Evolutionary conservation across 306 rosid genomes (phyloP), one percentile per base, ranked within the genome.

Genomic region (Vachellia collinsii): DNA sequence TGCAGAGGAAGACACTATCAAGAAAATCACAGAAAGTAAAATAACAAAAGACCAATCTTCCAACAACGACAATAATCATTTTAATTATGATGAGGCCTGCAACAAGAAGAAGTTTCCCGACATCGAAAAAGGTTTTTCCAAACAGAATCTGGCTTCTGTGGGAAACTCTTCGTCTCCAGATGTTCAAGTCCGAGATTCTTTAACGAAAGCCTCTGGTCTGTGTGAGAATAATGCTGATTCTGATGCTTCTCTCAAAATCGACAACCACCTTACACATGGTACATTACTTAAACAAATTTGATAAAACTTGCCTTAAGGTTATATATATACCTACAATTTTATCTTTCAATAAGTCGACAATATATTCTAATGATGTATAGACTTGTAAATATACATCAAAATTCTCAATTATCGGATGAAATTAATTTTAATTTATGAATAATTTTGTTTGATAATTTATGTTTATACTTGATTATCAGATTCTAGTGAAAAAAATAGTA

Each of bases 1-100:
- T 2, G 99, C 99, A 2, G 98, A 95, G 87, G 99, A 95, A 85
- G 97, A 90, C 20, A 91, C 99, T 41, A 59, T 90, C 56, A 86
- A 81, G 8, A 85, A 69, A 12, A 72, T 86, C 47, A 81, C 56
- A 79, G 91, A 5, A 20, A 22, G 14, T 58, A 58, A 58, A 58
- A 3, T 58, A 58, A 1, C 13, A 58, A 34, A 51, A 0, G 23
- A 6, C 11, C 61, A 54, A 19, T n/a, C 23, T 29, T 29, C 34
- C 34, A 29, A 29, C 22, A 53, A 53, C 59, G 11, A 54, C 53
- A 41, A 7, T 6, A 38, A 38, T 6, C 3, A 38, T 38, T 38
- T 3, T 41, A 6, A 7, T 41, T 5, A 6, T 43, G 4, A 43
- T 29, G 47, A 43, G 4, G 47, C 47, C 34, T 29, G 34, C 47